phyloP scores from a whole-genome alignment of 768 basidiomycete species.

The Tylopilus rubrobrunneus region DNA sequence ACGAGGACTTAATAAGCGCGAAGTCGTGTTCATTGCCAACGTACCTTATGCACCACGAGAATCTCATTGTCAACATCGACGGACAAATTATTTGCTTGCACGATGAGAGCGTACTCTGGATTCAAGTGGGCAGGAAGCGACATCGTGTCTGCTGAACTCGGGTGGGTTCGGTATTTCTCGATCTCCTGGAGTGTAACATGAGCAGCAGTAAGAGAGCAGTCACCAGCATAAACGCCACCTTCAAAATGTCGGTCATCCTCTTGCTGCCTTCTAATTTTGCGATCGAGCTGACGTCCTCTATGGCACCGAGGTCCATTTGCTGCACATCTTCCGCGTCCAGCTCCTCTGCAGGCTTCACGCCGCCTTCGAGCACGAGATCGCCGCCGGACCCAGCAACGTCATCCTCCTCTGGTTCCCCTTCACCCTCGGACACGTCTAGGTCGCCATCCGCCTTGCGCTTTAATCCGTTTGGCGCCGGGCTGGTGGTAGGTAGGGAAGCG shows the following conservation, averaged over 20 bases:
- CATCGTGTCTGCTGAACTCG: constrained; percentile 76
- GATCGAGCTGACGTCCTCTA: constrained; percentile 85
- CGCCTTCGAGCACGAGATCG: constrained; percentile 76
- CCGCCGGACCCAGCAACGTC: constrained; percentile 41
- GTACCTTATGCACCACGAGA: constrained; percentile 90
- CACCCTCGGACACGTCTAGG: constrained; percentile 56
- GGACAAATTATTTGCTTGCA: constrained; percentile 95
- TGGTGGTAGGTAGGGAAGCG: constrained; percentile 19
- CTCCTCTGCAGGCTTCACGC: constrained; percentile 92
- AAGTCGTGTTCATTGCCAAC: constrained; percentile 9
- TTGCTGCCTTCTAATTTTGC: constrained; percentile 88
- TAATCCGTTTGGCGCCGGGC: constrained; percentile 29
- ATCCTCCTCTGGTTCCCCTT: constrained; percentile 39
- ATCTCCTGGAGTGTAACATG: constrained; percentile 61
- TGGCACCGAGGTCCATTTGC: constrained; percentile 81
- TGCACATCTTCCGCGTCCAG: constrained; percentile 92
- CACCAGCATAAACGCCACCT: constrained; percentile 40
- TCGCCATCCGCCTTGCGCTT: constrained; percentile 64
- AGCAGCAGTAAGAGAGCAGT: neutral
- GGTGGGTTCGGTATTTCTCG: constrained; percentile 76
- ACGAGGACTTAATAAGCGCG: constrained; percentile 7
- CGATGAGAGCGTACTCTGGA: constrained; percentile 94
- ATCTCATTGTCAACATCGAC: constrained; percentile 99
- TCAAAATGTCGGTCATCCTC: constrained; percentile 81
- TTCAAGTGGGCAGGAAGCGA: constrained; percentile 80